phyloP scores from a whole-genome alignment of 1,284 basidiomycete genomes.

The Lentinula novae-zelandiae region DNA sequence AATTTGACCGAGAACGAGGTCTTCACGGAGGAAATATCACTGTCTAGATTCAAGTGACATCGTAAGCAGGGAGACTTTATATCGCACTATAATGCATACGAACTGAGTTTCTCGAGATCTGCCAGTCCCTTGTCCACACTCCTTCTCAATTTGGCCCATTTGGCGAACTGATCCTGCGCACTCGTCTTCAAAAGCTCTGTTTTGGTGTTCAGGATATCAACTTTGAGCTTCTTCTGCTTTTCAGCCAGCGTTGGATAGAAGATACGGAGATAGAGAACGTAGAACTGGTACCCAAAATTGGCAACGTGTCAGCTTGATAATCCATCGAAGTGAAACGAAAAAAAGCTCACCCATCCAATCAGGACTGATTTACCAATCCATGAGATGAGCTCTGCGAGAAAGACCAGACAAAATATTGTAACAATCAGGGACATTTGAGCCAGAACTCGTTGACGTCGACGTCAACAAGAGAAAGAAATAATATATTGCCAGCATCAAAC shows the following conservation, averaged over 20 bases:
- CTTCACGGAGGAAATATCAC: slow-evolving; percentile 61
- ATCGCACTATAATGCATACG: slow-evolving; percentile 30
- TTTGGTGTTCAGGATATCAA: slow-evolving; percentile 76
- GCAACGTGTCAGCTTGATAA: neutral
- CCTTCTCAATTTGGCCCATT: slow-evolving; percentile 93
- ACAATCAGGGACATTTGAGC: slow-evolving; percentile 70
- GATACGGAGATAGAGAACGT: slow-evolving; percentile 62
- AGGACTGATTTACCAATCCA: slow-evolving; percentile 66
- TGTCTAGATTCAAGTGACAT: slow-evolving; percentile 45
- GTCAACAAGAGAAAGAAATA: neutral
- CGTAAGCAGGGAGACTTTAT: neutral
- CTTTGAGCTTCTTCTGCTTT: slow-evolving; percentile 68
- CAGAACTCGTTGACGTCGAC: slow-evolving; percentile 1
- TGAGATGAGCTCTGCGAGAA: slow-evolving; percentile 79
- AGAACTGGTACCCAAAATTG: slow-evolving; percentile 43
- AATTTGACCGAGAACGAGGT: slow-evolving; percentile 73
- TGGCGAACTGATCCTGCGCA: slow-evolving; percentile 97
- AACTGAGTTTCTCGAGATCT: slow-evolving; percentile 92
- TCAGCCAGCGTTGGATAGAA: slow-evolving; percentile 54
- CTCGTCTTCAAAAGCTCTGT: slow-evolving; percentile 87
- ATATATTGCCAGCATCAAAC: neutral
- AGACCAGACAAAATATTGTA: slow-evolving; percentile 77
- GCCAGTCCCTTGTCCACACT: slow-evolving; percentile 91
- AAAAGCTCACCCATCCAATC: slow-evolving; percentile 63
- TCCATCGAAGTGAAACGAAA: neutral